These are phyloP conservation scores for Meyerozyma athensensis DNA, from an alignment of 1,139 yeast species.

Conservation along the genomic window DNA sequence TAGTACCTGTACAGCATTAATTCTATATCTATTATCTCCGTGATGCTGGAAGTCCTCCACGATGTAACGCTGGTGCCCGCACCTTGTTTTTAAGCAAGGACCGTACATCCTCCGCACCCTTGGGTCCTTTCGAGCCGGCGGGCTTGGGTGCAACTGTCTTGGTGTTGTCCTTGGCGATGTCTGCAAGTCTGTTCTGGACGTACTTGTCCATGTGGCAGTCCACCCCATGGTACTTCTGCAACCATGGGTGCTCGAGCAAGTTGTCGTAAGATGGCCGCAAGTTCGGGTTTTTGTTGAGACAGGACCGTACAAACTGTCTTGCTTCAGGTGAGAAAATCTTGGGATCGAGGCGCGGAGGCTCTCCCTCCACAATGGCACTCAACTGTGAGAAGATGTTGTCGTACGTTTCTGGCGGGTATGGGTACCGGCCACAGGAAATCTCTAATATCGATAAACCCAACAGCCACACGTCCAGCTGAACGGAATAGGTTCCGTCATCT, in stretches of 20 bases:
- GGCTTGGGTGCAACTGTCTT: neutral
- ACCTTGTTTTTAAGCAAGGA: constrained; percentile 35
- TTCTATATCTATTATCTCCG: neutral
- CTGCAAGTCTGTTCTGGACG: constrained; percentile 23
- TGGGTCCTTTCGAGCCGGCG: neutral
- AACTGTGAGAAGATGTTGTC: constrained; percentile 87
- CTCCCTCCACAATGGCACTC: constrained; percentile 95
- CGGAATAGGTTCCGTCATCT: constrained; percentile 80
- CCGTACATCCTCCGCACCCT: constrained; percentile 27
- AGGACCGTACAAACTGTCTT: constrained; percentile 69
- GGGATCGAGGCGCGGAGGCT: constrained; percentile 68
- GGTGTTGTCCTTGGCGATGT: neutral
- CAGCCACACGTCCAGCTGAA: constrained; percentile 96
- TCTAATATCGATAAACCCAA: constrained; percentile 85
- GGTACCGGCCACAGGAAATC: constrained; percentile 86
- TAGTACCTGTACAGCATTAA: neutral
- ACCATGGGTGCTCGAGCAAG: constrained; percentile 80
- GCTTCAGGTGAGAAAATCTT: constrained; percentile 68
- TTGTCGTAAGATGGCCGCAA: constrained; percentile 79
- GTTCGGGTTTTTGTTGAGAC: constrained; percentile 78
- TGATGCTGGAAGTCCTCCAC: constrained; percentile 28
- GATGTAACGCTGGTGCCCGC: constrained; percentile 40
- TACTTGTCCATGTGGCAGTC: constrained; percentile 41
- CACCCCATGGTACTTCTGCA: constrained; percentile 43
- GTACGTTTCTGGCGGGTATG: constrained; percentile 92